Evolutionary conservation across 305 asterid species (phyloP), one percentile per base, ranked within the genome.

Genomic region (Ruellia speciosa): DNA sequence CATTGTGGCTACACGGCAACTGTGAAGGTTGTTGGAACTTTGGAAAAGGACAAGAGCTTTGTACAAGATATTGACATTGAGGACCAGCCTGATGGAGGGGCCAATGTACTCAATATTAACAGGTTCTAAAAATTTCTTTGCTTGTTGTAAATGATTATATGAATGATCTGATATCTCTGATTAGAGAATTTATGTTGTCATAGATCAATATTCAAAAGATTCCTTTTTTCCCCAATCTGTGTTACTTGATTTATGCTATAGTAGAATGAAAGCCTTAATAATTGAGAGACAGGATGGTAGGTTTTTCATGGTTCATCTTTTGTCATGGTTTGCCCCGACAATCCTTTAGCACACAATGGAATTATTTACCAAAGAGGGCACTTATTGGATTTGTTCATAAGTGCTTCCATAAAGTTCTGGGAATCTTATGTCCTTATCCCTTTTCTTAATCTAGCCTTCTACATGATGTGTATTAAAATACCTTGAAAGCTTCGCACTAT

Each of bases 11-110:
- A 79, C 74, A 81, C 81, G 50, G 97, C 99, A 62, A 73, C 81
- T 18, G 86, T 85, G 67, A 89, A 84, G 74, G 90, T 83, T 60
- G 79, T 72, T 60, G 95, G 87, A 65, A 77, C 78, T 62, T 75
- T 72, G 41, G 80, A 78, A 60, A 74, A 66, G 68, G 88, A 72
- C 62, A 81, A 65, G 65, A 64, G 59, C 63, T 71, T 71, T 54
- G 54, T 56, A 49, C 80, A 80, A 39, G 94, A 87, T 70, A 69
- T 90, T 33, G 82, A 71, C 61, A 77, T 87, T 52, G 87, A 81
- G 66, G 97, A 94, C 62, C 95, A 87, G 75, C 80, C 79, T 17
- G 94, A 85, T 64, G 97, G 97, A 58, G 99, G 99, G 56, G 96
- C 94, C 31, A 90, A 87, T 73, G 87, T 95, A 48, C 95, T 94